phyloP scores from a whole-genome alignment of 192 early-diverging fungal genomes.

The Mortierella alpina region DNA sequence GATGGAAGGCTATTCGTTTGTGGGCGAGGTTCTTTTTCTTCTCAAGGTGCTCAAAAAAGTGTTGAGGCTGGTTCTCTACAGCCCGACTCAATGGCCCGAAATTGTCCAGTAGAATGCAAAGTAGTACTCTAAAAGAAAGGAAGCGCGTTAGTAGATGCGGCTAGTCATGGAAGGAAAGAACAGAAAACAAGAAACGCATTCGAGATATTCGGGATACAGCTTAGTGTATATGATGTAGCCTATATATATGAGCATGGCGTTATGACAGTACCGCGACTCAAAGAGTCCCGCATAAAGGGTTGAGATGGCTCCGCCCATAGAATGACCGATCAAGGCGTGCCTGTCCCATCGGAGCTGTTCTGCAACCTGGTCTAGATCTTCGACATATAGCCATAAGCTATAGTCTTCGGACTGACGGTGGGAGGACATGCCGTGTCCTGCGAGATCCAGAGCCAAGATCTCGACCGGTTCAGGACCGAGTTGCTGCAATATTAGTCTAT shows the following conservation, averaged over 20 bases:
- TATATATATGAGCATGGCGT: too few relatives aligned
- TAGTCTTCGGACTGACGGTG: conserved; percentile 16
- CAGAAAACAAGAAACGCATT: too few relatives aligned
- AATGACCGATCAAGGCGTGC: conserved; percentile 25
- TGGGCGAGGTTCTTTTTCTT: conserved; percentile 14
- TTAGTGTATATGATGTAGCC: too few relatives aligned
- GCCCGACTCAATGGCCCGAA: conserved; percentile 8
- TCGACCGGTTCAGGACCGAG: conserved; percentile 26
- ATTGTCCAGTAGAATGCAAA: conserved; percentile 19
- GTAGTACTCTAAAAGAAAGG: background rate
- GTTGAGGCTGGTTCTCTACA: conserved; percentile 17
- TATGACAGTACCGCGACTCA: conserved; percentile 1
- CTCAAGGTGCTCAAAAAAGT: conserved; percentile 16
- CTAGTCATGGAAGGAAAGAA: background rate
- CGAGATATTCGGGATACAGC: too few relatives aligned
- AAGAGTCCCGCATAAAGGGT: conserved; percentile 17
- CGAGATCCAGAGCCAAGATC: conserved; percentile 19
- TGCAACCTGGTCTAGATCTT: conserved; percentile 20
- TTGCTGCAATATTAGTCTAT: conserved; percentile 18
- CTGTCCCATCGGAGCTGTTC: conserved; percentile 24
- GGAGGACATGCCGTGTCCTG: conserved; percentile 21
- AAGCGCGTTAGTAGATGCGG: background rate
- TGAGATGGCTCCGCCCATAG: conserved; percentile 14
- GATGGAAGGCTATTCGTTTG: conserved; percentile 13
- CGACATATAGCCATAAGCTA: conserved; percentile 17